phyloP scores from a whole-genome alignment of 768 basidiomycete genomes.

The Mycena epipterygia region DNA sequence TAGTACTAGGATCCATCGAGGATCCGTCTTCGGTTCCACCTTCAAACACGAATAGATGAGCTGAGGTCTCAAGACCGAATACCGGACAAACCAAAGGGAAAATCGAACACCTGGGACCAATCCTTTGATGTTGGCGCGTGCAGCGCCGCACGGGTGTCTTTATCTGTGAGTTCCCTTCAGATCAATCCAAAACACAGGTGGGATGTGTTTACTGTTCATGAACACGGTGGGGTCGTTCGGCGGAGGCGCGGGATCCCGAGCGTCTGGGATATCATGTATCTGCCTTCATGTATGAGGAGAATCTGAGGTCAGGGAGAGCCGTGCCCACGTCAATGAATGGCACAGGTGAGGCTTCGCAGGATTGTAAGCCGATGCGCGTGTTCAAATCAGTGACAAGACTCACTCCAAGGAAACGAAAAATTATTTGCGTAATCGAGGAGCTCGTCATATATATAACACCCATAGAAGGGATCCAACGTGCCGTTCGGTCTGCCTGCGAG shows the following conservation, averaged over 20 bases:
- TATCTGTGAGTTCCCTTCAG: constrained; percentile 48
- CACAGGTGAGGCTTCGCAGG: constrained; percentile 1
- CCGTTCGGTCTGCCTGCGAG: constrained; percentile 63
- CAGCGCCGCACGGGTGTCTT: constrained; percentile 66
- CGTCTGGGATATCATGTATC: constrained; percentile 70
- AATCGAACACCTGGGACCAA: constrained; percentile 46
- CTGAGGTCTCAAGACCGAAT: background rate
- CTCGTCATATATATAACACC: constrained; percentile 73
- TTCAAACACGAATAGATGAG: background rate
- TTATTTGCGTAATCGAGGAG: constrained; percentile 80
- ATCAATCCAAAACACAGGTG: background rate
- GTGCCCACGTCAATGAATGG: constrained; percentile 48
- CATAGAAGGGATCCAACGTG: constrained; percentile 70
- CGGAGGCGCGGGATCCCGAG: constrained; percentile 65
- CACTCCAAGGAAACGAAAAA: constrained; percentile 75
- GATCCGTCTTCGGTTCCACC: constrained; percentile 1
- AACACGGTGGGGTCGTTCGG: constrained; percentile 53
- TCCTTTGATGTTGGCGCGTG: constrained; percentile 76
- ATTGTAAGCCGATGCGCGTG: background rate
- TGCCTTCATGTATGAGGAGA: constrained; percentile 23
- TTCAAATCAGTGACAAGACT: background rate
- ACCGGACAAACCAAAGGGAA: constrained; percentile 49
- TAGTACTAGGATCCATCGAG: constrained; percentile 28
- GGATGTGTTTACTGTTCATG: constrained; percentile 63
- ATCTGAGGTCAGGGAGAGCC: background rate